Evolutionary conservation across 2,329 filamentous ascomycete species (phyloP).

Genomic region (Cladosporium sp.): DNA sequence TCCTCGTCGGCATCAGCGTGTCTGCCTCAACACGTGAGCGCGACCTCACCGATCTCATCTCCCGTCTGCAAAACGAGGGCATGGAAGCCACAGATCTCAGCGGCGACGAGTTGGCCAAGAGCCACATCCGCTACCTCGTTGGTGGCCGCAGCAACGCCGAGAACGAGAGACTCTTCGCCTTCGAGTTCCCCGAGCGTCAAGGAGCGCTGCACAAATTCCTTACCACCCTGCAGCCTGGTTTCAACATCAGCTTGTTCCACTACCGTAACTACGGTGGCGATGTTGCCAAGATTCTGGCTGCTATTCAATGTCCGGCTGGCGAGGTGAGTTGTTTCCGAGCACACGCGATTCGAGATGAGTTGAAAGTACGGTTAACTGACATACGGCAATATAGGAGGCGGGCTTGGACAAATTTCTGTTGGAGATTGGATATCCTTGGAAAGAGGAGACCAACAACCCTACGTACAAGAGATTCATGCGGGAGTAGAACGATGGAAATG

Average conservation of each 20-base stretch:
- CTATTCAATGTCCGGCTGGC: slow-evolving; percentile 77
- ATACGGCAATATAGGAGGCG: slow-evolving; percentile 38
- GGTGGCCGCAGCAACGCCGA: slow-evolving; percentile 75
- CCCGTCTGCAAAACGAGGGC: slow-evolving; percentile 61
- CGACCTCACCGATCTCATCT: slow-evolving; percentile 69
- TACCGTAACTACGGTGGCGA: slow-evolving; percentile 96
- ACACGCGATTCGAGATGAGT: neutral
- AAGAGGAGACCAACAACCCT: slow-evolving; percentile 56
- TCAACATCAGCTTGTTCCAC: slow-evolving; percentile 98
- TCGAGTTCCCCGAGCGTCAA: slow-evolving; percentile 91
- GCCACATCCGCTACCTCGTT: slow-evolving; percentile 87
- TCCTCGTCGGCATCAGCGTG: slow-evolving; percentile 84
- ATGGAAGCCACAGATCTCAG: slow-evolving; percentile 81
- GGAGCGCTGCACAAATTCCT: slow-evolving; percentile 93
- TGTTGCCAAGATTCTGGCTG: slow-evolving; percentile 85
- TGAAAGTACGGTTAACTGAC: neutral
- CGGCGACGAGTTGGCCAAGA: slow-evolving; percentile 85
- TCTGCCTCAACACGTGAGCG: slow-evolving; percentile 65
- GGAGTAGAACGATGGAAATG: slow-evolving; percentile 16
- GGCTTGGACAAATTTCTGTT: slow-evolving; percentile 59
- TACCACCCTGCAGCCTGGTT: slow-evolving; percentile 74
- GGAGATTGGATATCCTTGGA: slow-evolving; percentile 61
- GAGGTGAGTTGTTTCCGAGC: slow-evolving; percentile 39
- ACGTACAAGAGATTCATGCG: slow-evolving; percentile 60
- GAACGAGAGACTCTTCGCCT: slow-evolving; percentile 88